Percentiles rank a stretch among this genome's conserved stretches.
These are phyloP conservation scores for Trichoderma breve DNA, from an alignment of 2,329 filamentous ascomycete genomes.

Conservation along the genomic window DNA sequence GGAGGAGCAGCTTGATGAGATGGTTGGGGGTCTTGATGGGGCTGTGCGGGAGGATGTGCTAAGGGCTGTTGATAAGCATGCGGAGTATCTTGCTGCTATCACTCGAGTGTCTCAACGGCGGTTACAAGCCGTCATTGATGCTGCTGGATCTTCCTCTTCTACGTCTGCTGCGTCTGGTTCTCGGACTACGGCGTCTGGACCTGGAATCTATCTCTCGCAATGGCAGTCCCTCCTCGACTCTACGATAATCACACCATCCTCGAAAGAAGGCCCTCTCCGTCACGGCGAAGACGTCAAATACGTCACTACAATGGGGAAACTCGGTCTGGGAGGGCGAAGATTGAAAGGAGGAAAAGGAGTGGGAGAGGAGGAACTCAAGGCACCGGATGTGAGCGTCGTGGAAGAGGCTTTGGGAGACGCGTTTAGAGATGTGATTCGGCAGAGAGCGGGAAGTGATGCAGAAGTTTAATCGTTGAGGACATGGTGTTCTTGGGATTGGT, in stretches of 20 bases:
- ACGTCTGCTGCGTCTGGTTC: too few species aligned
- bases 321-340: constrained; percentile 32
- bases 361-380: not conserved
- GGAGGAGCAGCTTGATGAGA: constrained; percentile 38
- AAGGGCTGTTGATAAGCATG: constrained; percentile 57
- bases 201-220: constrained; percentile 68
- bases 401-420: constrained; percentile 39
- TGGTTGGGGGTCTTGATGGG: constrained; percentile 47
- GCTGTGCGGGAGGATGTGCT: constrained; percentile 47
- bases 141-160: not conserved
- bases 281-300: constrained; percentile 52
- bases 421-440: constrained; percentile 42
- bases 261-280: constrained; percentile 45
- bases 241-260: constrained; percentile 64
- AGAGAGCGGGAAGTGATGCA: constrained; percentile 29
- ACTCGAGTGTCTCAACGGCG: constrained; percentile 52
- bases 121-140: constrained; percentile 55
- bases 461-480: not conserved
- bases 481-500: not conserved
- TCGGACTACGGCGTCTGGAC: constrained; percentile 47
- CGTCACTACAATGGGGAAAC: constrained; percentile 43
- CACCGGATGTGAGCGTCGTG: constrained; percentile 33
- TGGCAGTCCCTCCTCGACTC: constrained; percentile 71
- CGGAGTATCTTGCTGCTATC: constrained; percentile 56
- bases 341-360: not conserved